phyloP scores from a whole-genome alignment of 305 asterid species.

The Fraxinus paxiana region DNA sequence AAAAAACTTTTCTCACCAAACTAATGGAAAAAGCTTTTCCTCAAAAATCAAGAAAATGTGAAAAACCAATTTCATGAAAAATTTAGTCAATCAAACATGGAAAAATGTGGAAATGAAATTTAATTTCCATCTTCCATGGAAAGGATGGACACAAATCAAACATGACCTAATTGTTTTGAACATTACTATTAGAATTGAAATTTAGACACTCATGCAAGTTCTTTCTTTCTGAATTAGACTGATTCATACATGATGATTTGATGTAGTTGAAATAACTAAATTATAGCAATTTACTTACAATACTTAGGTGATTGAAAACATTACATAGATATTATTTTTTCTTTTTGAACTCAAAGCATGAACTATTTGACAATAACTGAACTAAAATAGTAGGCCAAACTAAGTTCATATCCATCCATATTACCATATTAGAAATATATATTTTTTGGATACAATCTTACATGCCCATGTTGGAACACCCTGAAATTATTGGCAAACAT shows the following conservation, averaged over 20 bases:
- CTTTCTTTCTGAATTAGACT: neutral
- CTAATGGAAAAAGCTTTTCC: too few species aligned
- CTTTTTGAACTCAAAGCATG: neutral
- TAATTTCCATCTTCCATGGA: too few species aligned
- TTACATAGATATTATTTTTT: too few species aligned
- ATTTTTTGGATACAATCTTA: neutral
- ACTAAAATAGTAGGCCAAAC: neutral
- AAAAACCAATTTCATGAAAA: too few species aligned
- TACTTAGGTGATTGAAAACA: neutral
- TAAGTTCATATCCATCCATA: neutral
- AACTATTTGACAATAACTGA: neutral
- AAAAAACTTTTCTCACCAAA: too few species aligned
- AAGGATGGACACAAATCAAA: too few species aligned
- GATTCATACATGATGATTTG: too few species aligned
- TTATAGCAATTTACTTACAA: too few species aligned
- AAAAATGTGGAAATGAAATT: too few species aligned
- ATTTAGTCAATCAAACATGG: too few species aligned
- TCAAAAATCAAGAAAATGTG: too few species aligned
- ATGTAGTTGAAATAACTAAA: neutral
- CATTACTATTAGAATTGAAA: neutral
- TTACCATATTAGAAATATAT: neutral
- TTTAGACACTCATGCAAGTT: neutral
- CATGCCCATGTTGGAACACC: neutral
- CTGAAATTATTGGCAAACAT: neutral
- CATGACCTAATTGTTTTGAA: neutral